Percentiles rank a stretch among this genome's conserved stretches.
These are phyloP conservation scores for Beauveria asiatica DNA, from an alignment of 2,329 filamentous ascomycete genomes.

Conservation along the genomic window DNA sequence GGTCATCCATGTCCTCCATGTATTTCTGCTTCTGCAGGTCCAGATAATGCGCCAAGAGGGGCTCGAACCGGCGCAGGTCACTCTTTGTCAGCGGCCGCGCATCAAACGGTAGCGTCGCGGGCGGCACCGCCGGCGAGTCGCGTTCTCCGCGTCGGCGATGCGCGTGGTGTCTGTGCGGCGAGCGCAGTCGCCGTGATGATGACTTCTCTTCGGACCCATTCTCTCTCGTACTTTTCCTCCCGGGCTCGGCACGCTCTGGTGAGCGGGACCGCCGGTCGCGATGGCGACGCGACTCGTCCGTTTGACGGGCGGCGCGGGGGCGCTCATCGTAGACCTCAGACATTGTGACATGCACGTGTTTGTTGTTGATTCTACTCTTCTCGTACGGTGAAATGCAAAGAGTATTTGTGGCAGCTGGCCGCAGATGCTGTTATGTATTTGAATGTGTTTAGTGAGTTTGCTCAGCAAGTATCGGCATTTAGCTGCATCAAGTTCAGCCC, in stretches of 20 bases:
- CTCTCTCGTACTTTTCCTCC: constrained; percentile 5
- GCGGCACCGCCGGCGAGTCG: background rate
- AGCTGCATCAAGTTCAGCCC: background rate
- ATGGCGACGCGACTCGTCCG: constrained; percentile 1
- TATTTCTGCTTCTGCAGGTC: constrained; percentile 76
- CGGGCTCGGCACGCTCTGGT: constrained; percentile 3
- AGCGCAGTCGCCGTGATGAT: constrained; percentile 9
- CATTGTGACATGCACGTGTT: background rate
- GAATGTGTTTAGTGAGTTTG: background rate
- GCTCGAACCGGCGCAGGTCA: constrained; percentile 57
- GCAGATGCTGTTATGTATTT: background rate
- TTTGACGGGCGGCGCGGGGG: background rate
- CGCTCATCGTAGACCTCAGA: background rate
- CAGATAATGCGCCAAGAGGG: constrained; percentile 76
- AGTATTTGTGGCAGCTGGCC: background rate
- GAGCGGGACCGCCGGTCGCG: constrained; percentile 11
- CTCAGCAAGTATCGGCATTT: background rate
- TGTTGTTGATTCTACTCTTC: background rate
- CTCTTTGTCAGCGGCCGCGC: constrained; percentile 59
- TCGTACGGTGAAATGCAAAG: background rate
- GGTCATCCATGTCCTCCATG: constrained; percentile 59
- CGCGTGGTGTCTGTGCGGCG: constrained; percentile 9
- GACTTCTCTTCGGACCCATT: background rate
- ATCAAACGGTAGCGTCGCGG: constrained; percentile 49
- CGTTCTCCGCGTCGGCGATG: constrained; percentile 11